These are phyloP conservation scores for Trichoderma sp. DNA, from an alignment of 2,329 filamentous ascomycete species.

Conservation along the genomic window DNA sequence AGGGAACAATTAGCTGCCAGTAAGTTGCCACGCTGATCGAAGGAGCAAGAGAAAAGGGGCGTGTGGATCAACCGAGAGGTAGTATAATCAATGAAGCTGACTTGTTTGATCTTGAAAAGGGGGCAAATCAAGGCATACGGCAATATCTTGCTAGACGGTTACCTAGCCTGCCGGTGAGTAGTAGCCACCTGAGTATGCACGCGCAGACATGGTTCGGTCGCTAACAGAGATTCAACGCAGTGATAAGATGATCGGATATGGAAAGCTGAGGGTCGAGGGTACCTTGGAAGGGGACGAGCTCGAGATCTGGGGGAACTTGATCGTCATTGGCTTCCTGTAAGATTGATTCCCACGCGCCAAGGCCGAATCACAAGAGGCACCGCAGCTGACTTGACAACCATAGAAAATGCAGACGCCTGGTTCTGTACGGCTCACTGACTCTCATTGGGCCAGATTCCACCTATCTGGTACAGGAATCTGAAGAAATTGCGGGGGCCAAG, in stretches of 20 bases:
- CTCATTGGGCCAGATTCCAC: constrained; percentile 48
- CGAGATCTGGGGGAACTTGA: constrained; percentile 51
- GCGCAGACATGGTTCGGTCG: background rate
- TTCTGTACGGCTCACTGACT: constrained; percentile 50
- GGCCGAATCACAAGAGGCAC: background rate
- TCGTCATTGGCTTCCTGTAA: constrained; percentile 49
- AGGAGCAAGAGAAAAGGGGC: constrained; percentile 31
- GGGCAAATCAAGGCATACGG: constrained; percentile 50
- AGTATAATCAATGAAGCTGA: background rate
- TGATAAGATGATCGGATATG: constrained; percentile 50
- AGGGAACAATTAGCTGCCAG: constrained; percentile 48
- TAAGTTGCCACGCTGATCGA: constrained; percentile 36
- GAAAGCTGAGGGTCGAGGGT: constrained; percentile 48
- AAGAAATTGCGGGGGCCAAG: constrained; percentile 48
- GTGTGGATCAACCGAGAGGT: constrained; percentile 27
- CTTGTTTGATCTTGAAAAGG: constrained; percentile 32
- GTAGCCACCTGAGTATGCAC: constrained; percentile 25
- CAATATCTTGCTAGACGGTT: constrained; percentile 47
- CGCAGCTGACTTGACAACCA: constrained; percentile 1
- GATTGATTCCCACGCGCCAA: constrained; percentile 25
- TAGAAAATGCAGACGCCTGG: constrained; percentile 46
- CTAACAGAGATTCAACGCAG: constrained; percentile 30
- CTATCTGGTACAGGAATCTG: constrained; percentile 46
- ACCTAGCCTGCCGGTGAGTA: constrained; percentile 42
- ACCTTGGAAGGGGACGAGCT: constrained; percentile 46